Evolutionary conservation across 176 grass and related monocot species (phyloP), one percentile per base, ranked within the genome.

Genomic region (Ananas comosus): DNA sequence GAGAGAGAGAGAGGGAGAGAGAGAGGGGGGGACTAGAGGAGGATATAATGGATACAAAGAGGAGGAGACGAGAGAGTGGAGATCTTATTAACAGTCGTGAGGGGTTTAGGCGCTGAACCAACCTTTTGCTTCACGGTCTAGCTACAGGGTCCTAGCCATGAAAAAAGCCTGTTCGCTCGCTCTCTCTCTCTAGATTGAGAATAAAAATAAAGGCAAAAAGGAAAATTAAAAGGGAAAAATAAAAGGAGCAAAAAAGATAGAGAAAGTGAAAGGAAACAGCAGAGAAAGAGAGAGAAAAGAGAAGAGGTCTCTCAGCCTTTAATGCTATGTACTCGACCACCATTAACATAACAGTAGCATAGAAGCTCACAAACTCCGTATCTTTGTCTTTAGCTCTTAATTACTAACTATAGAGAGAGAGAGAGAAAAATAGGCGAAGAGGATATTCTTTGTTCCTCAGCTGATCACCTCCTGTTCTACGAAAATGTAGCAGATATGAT

Each of bases 51-150:
- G 65, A 70, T 85, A 71, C 22, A 53, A 17, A 28, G 28, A 2
- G 73, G 63, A 50, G 51, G 79, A 74, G 52, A 12, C 12, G 18
- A 6, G 1, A 3, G 22, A 18, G 27, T 5, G 51, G 9, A 72
- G 53, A 65, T 79, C 68, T 79, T 50, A 76, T 28, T 48, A 70
- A 68, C 24, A 79, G 21, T 25, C 29, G 33, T 54, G 64, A 71
- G 58, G 67, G 64, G 67, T 7, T 9, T 61, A 76, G 47, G 74
- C 50, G 48, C 63, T 66, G 70, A 79, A 57, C 57, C 51, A 76
- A 82, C 80, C 80, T 82, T 82, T 82, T 82, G 72, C 65, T 82
- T 76, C 72, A 59, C 54, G 49, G 72, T 76, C 76, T 82, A 51
- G 72, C 24, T 59, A 18, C 80, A 25, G 75, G 59, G 66, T 27